A percentile compares a stretch with the other conserved stretches of the same genome.
These are phyloP conservation scores for Arabidopsis thaliana DNA, from an alignment of 345 rosid species.

Conservation along the genomic window TAIR10.1 NC_003071.7:15548001-15548500, in stretches of 20 bases:
- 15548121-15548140: constrained; percentile 60
- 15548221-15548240: not conserved
- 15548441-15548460: constrained; percentile 55
- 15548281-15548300: constrained; percentile 13
- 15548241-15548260: not conserved
- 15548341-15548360: constrained; percentile 54
- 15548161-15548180: constrained; percentile 88
- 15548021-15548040: not conserved
- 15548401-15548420: not conserved
- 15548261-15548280: not conserved
- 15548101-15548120: constrained; percentile 2
- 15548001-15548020: not conserved
- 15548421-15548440: not conserved
- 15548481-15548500: constrained; percentile 92
- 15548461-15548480: constrained; percentile 88
- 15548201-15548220: not conserved
- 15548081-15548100: not conserved
- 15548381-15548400: not conserved
- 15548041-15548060: not conserved
- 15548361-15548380: not conserved
- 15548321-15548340: constrained; percentile 96
- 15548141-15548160: constrained; percentile 72
- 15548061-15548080: not conserved
- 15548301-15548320: constrained; percentile 60
- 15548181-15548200: constrained; percentile 51